Conservation (phyloP, 2,329 filamentous ascomycete genomes). For the Stachybotrys echinatus region DNA sequence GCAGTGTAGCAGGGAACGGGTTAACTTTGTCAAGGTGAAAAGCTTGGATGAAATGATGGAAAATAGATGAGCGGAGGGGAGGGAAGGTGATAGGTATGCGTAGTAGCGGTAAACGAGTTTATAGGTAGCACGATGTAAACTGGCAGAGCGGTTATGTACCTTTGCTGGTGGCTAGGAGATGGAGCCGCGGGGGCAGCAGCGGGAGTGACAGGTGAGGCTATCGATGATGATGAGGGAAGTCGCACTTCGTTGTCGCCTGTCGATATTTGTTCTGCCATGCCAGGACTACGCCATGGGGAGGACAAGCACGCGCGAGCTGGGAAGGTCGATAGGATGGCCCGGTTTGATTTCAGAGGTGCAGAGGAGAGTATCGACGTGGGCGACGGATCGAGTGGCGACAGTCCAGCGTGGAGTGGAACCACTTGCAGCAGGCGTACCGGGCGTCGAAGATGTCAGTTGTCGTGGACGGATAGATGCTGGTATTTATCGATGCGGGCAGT, state of each 20-base stretch:
- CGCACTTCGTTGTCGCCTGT: constrained; percentile 52
- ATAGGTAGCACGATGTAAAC: neutral
- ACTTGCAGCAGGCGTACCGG: too few relatives aligned
- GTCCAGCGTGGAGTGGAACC: too few relatives aligned
- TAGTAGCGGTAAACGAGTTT: too few relatives aligned
- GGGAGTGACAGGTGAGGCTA: constrained; percentile 20
- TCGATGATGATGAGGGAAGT: constrained; percentile 37
- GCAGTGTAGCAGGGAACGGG: too few relatives aligned
- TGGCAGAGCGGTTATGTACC: constrained; percentile 9
- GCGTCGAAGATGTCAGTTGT: too few relatives aligned
- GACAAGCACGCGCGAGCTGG: constrained; percentile 25
- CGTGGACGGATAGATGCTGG: neutral
- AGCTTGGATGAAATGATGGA: too few relatives aligned
- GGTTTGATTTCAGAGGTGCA: too few relatives aligned
- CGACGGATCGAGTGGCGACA: too few relatives aligned
- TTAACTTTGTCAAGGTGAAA: too few relatives aligned
- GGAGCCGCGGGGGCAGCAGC: constrained; percentile 8
- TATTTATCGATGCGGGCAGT: neutral
- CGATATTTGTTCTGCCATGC: constrained; percentile 60
- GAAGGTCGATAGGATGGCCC: neutral
- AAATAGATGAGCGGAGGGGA: too few relatives aligned
- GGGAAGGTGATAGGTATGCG: too few relatives aligned
- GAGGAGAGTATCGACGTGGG: too few relatives aligned
- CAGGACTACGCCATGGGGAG: constrained; percentile 60
- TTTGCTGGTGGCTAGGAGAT: constrained; percentile 8